These are phyloP conservation scores for Paracorniculantispora psalliotae DNA, from an alignment of 2,329 filamentous ascomycete genomes.

Conservation along the genomic window DNA sequence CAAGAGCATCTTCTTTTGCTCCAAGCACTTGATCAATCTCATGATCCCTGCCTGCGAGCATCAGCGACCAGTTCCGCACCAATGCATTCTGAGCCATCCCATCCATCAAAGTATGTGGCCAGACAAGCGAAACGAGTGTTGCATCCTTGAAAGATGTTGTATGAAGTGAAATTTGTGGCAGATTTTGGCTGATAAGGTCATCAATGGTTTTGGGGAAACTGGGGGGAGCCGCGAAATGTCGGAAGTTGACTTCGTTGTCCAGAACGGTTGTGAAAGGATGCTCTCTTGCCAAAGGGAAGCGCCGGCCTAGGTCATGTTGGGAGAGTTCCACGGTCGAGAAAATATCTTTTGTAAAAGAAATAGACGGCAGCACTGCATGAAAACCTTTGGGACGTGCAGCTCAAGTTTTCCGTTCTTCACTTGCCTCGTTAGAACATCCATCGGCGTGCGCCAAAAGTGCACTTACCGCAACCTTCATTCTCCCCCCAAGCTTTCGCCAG, in stretches of 20 bases:
- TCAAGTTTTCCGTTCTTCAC: not conserved
- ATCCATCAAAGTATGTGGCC: conserved; percentile 43
- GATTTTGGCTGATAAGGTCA: not conserved
- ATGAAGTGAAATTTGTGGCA: conserved; percentile 1
- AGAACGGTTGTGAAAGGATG: no score
- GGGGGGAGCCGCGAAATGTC: not conserved
- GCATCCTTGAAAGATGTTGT: conserved; percentile 43
- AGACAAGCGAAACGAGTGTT: conserved; percentile 40
- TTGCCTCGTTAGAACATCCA: not conserved
- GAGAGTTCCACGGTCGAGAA: not conserved
- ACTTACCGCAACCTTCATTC: conserved; percentile 19
- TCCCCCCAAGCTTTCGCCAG: conserved; percentile 44
- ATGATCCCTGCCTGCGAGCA: conserved; percentile 36
- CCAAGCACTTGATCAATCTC: conserved; percentile 31
- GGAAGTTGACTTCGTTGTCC: no score
- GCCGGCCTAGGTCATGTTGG: no score
- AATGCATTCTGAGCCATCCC: conserved; percentile 37
- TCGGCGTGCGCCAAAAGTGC: not conserved
- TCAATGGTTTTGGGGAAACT: not conserved
- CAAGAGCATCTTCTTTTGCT: conserved; percentile 4
- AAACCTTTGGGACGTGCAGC: conserved; percentile 3
- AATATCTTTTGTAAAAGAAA: conserved; percentile 4
- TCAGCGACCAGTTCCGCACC: conserved; percentile 38
- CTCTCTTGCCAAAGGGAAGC: no score
- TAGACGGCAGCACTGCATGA: not conserved